These are phyloP conservation scores for Boletus sp. DNA, from an alignment of 1,284 basidiomycete genomes.

Conservation along the genomic window DNA sequence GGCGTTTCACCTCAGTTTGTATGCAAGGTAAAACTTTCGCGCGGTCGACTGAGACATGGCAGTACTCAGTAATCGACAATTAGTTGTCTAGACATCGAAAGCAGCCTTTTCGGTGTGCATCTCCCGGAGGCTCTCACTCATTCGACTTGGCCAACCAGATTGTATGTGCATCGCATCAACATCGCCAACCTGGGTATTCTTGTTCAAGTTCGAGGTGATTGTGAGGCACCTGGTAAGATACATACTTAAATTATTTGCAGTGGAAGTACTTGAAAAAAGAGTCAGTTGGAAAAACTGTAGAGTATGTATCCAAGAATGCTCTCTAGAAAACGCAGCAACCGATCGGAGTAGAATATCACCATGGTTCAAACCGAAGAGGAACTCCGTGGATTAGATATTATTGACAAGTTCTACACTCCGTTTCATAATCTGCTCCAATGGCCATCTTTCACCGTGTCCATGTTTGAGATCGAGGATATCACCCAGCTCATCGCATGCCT, in stretches of 20 bases:
- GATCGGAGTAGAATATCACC: constrained; percentile 3
- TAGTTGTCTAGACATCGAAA: no score
- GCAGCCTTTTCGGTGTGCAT: no score
- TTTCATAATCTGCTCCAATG: constrained; percentile 72
- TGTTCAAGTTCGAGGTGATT: neutral
- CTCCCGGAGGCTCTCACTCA: no score
- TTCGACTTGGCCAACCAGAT: no score
- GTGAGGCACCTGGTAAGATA: constrained; percentile 20
- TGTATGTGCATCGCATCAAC: no score
- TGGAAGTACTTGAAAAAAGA: constrained; percentile 13
- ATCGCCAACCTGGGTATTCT: neutral
- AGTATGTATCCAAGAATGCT: constrained; percentile 26
- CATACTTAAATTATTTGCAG: constrained; percentile 29
- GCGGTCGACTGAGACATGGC: no score
- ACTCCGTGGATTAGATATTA: constrained; percentile 17
- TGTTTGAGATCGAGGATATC: constrained; percentile 84
- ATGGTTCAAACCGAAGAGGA: neutral
- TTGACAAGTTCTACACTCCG: constrained; percentile 76
- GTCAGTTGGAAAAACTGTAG: constrained; percentile 18
- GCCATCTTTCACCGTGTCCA: constrained; percentile 74
- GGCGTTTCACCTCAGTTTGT: no score
- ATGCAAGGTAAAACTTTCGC: no score
- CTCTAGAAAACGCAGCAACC: constrained; percentile 8
- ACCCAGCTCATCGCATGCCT: constrained; percentile 92
- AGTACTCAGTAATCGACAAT: no score